Evolutionary conservation across 176 grass and related monocot genomes (phyloP).

Genomic region (Musa acuminata): DNA sequence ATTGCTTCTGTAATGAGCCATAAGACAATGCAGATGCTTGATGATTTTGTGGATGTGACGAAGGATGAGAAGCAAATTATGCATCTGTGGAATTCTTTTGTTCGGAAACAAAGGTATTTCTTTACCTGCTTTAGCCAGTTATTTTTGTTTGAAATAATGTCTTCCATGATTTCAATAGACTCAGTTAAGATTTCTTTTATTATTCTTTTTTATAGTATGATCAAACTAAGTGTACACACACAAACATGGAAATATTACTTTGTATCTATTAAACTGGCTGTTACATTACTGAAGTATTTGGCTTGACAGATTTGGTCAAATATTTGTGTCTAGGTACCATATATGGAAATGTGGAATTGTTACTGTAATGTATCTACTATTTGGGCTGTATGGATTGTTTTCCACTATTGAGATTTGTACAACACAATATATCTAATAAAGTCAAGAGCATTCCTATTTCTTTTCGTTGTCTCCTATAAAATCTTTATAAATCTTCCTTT

Average conservation of each 20-base stretch:
- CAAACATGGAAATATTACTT: neutral
- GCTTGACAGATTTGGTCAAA: neutral
- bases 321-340: neutral
- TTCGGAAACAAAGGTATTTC: constrained; percentile 63
- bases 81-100: constrained; percentile 96
- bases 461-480: too few relatives aligned
- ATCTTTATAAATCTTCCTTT: too few relatives aligned
- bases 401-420: too few relatives aligned
- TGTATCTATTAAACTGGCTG: neutral
- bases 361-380: too few relatives aligned
- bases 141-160: too few relatives aligned
- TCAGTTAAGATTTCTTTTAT: neutral
- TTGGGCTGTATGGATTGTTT: too few relatives aligned
- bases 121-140: constrained; percentile 4
- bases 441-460: too few relatives aligned
- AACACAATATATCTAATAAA: too few relatives aligned
- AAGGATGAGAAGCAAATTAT: constrained; percentile 82
- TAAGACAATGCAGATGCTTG: constrained; percentile 56
- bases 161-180: too few relatives aligned
- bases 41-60: constrained; percentile 62
- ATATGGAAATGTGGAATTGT: too few relatives aligned
- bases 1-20: neutral
- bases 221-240: too few relatives aligned
- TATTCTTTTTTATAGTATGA: too few relatives aligned
- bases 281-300: neutral